A percentile compares a stretch with the other conserved stretches of the same genome.
Conservation (phyloP, 352 stramenopile species). For the Phytopythium montanum region DNA sequence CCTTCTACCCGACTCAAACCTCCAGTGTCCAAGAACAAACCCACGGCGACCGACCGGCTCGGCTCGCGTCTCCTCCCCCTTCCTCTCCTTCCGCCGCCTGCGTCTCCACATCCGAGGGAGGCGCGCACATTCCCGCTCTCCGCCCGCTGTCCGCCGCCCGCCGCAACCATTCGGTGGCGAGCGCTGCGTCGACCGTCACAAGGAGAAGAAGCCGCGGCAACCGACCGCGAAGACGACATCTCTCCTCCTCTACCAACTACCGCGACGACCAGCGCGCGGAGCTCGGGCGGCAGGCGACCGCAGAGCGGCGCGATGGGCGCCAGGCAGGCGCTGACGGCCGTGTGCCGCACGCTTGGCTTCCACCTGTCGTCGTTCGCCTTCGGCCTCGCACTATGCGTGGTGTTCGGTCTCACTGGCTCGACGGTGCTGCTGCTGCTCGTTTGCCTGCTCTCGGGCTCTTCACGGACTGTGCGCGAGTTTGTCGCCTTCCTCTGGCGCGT, state of each 20-base stretch:
- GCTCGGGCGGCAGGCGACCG: neutral
- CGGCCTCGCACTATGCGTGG: conserved; percentile 25
- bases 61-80: neutral
- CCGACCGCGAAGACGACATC: neutral
- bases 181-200: neutral
- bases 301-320: conserved; percentile 13
- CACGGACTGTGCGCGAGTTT: conserved; percentile 29
- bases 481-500: conserved; percentile 53
- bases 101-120: neutral
- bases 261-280: neutral
- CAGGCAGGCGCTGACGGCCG: conserved; percentile 24
- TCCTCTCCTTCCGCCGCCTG: neutral
- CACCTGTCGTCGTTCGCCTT: conserved; percentile 45
- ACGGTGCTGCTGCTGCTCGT: conserved; percentile 38
- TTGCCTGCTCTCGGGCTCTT: conserved; percentile 48
- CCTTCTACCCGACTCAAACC: neutral
- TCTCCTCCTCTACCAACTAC: neutral
- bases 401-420: conserved; percentile 35
- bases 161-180: conserved; percentile 1
- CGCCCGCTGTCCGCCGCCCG: neutral
- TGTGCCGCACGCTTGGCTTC: conserved; percentile 48
- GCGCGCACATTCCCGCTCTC: neutral
- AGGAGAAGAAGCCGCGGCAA: neutral
- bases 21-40: neutral
- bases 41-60: neutral